Percentiles rank a stretch among this genome's conserved stretches.
These are phyloP conservation scores for Aspergillus clavatus DNA, from an alignment of 2,329 filamentous ascomycete genomes.

Conservation along the genomic window DNA sequence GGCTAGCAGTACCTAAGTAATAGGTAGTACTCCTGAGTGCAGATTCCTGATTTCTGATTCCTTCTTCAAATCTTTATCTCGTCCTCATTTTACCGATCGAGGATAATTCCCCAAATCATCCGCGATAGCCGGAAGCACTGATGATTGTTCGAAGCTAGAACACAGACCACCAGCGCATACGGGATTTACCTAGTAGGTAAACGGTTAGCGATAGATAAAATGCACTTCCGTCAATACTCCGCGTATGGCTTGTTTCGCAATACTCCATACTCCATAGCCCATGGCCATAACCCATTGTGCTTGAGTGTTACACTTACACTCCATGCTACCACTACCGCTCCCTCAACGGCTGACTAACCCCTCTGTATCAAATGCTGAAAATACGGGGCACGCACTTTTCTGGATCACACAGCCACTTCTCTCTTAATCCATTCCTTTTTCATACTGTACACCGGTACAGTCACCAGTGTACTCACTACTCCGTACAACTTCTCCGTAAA, in stretches of 20 bases:
- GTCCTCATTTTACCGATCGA: constrained; percentile 2
- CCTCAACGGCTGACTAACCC: constrained; percentile 3
- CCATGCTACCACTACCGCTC: constrained; percentile 2
- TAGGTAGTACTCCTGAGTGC: too few species aligned
- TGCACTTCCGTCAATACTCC: too few species aligned
- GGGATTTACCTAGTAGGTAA: too few species aligned
- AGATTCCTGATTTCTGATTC: neutral
- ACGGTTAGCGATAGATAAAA: too few species aligned
- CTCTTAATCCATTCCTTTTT: too few species aligned
- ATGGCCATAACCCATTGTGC: neutral
- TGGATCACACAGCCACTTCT: constrained; percentile 20
- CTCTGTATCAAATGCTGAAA: too few species aligned
- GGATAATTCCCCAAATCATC: constrained; percentile 17
- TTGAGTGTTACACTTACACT: neutral
- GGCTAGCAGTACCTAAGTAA: too few species aligned
- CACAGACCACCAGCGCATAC: neutral
- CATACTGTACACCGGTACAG: too few species aligned
- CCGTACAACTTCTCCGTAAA: constrained; percentile 18
- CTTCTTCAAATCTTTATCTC: neutral
- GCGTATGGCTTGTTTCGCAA: too few species aligned
- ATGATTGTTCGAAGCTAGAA: neutral
- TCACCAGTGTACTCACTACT: too few species aligned
- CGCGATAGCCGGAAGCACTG: constrained; percentile 21
- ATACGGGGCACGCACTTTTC: constrained; percentile 22
- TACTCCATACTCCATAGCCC: too few species aligned